Base-by-base conservation (phyloP, 2,329 filamentous ascomycete species). In the Biscogniauxia marginata region DNA sequence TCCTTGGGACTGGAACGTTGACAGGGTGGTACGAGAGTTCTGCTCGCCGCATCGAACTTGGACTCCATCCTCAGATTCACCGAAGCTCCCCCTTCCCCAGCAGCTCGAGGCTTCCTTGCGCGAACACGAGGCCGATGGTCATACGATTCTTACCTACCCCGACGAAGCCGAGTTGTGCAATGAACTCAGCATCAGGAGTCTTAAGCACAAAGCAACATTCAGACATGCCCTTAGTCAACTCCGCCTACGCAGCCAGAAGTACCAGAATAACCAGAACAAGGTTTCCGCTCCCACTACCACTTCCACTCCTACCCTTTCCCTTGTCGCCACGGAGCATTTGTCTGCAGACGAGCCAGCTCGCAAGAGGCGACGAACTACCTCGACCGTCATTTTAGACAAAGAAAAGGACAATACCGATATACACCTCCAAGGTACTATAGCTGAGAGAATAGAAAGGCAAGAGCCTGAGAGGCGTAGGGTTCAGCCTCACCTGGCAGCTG, bases 161-260 rank as follows among this genome's bases (percentile, higher is more conserved):
- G 13, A 54, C 30, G 21, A 54, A 18, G 43, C 19, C 39, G 16
- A 53, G 51, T 30, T 53, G 46, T 53, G 9, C 5, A 20, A 53
- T 11, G 49, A 30, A 39, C 16, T 48, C 9, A 22, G n/a, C 21
- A 53, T 53, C 21, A 43, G 23, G 34, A 48, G 24, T 48, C 11
- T 49, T 16, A 53, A 53, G 45, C 16, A 53, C 24, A 53, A 48
- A 20, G 49, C 39, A 7, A 53, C 16, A 9, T 53, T 53, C 46
- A 48, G 44, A n/a, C 20, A 53, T 13, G 23, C 45, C 34, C 23
- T 23, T 20, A n/a, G 20, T 25, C 2, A 43, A 21, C 45, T 53
- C 23, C 13, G 7, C 3, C n/a, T n/a, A 1, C n/a, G 18, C 44
- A 53, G 45, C 51, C n/a, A 48, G 45, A 3, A 23, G 7, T 53